Evolutionary conservation across 257 asterid species (phyloP).

Genomic region (Capsicum pubescens): DNA sequence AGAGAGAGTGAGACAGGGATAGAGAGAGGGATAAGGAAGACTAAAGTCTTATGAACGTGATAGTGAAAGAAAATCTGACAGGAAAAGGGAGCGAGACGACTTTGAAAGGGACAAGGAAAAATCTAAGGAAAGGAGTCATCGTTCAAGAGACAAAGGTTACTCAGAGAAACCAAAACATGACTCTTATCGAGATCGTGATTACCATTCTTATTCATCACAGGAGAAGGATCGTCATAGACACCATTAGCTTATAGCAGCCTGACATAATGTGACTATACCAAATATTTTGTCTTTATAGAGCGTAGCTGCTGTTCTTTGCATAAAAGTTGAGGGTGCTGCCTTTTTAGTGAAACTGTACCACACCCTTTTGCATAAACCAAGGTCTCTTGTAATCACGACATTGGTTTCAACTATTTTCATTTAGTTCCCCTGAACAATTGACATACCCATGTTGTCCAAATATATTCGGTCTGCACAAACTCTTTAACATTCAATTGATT

Average conservation of each 20-base stretch:
- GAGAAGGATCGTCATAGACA: slow-evolving; percentile 82
- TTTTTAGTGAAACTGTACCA: background rate
- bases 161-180: slow-evolving; percentile 69
- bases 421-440: background rate
- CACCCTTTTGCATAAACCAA: background rate
- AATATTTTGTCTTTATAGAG: background rate
- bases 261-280: background rate
- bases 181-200: slow-evolving; percentile 80
- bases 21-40: slow-evolving; percentile 63
- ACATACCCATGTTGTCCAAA: background rate
- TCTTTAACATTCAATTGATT: no score
- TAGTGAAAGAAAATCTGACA: slow-evolving; percentile 72
- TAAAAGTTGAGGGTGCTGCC: background rate
- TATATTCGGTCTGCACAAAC: background rate
- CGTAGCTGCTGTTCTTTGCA: slow-evolving; percentile 18
- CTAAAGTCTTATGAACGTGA: slow-evolving; percentile 62
- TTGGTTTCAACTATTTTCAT: background rate
- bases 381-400: background rate
- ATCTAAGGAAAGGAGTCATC: slow-evolving; percentile 71
- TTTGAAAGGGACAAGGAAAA: slow-evolving; percentile 70
- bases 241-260: slow-evolving; percentile 47
- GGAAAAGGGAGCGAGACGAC: slow-evolving; percentile 70
- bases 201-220: slow-evolving; percentile 67
- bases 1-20: slow-evolving; percentile 62
- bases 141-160: slow-evolving; percentile 75